Evolutionary conservation across 2,329 filamentous ascomycete genomes (phyloP).

Genomic region (Claviceps sp.): DNA sequence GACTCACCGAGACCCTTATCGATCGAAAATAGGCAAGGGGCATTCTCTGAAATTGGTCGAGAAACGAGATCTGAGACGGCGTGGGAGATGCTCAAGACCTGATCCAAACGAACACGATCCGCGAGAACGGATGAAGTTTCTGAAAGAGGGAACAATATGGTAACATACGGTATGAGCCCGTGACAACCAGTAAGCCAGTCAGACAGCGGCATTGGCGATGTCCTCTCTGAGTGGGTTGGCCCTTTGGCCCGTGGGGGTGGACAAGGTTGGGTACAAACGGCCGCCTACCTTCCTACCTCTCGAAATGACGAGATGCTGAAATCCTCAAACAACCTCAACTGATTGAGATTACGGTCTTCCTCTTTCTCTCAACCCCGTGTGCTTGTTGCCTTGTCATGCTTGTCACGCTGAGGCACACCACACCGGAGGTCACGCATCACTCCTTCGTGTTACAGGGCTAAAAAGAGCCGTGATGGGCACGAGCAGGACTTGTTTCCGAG

Average conservation of each 20-base stretch:
- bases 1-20: not conserved
- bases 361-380: not conserved
- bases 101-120: not conserved
- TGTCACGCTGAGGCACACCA: not conserved
- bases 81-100: not conserved
- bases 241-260: not conserved
- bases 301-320: not conserved
- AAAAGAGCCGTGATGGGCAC: not conserved
- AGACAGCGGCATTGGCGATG: not conserved
- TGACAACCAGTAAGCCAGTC: no score
- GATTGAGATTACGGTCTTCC: not conserved
- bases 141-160: not conserved
- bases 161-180: no score
- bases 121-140: not conserved
- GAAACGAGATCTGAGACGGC: no score
- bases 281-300: not conserved
- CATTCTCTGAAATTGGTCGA: not conserved
- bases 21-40: not conserved
- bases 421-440: not conserved
- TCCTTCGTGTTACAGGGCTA: not conserved
- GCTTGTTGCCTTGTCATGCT: not conserved
- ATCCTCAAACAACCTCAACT: not conserved
- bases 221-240: not conserved
- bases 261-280: conserved; percentile 5
- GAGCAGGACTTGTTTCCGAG: not conserved